Evolutionary conservation across 139 green algal genomes (phyloP).

Genomic region (Chlamydomonas urium): DNA sequence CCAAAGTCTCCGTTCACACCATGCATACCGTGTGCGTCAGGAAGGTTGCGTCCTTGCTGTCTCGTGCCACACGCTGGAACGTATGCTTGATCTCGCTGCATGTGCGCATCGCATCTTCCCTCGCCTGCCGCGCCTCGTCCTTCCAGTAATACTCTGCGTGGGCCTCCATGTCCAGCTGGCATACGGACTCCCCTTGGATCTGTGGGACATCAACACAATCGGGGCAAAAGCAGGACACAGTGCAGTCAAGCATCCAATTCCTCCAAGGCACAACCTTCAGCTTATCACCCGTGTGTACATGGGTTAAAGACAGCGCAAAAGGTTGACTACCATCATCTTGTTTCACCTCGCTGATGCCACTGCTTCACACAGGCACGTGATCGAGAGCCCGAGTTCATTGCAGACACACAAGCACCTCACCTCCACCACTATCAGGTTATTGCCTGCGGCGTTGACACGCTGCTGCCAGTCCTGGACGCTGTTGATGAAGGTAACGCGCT

Average conservation of each 20-base stretch:
- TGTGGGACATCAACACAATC: neutral
- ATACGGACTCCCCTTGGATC: constrained; percentile 51
- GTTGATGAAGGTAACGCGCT: constrained; percentile 52
- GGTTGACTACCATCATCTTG: too few species aligned
- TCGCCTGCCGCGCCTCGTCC: constrained; percentile 29
- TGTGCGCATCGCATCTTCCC: constrained; percentile 33
- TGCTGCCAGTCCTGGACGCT: constrained; percentile 39
- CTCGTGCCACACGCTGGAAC: constrained; percentile 63
- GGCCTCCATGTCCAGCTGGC: constrained; percentile 63
- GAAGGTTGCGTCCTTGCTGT: constrained; percentile 71
- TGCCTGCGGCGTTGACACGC: constrained; percentile 38
- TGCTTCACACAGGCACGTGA: too few species aligned
- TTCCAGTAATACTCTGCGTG: constrained; percentile 75
- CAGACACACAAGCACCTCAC: constrained; percentile 16
- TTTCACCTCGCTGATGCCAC: too few species aligned
- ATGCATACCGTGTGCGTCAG: constrained; percentile 46
- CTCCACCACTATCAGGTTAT: constrained; percentile 73
- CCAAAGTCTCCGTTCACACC: neutral
- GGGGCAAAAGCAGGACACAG: neutral
- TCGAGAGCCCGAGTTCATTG: neutral
- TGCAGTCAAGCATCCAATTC: neutral
- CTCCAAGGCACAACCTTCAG: neutral
- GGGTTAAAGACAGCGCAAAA: too few species aligned
- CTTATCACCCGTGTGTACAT: neutral
- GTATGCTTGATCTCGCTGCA: constrained; percentile 69